phyloP scores from a whole-genome alignment of 345 rosid genomes.

The Hibiscus trionum region DNA sequence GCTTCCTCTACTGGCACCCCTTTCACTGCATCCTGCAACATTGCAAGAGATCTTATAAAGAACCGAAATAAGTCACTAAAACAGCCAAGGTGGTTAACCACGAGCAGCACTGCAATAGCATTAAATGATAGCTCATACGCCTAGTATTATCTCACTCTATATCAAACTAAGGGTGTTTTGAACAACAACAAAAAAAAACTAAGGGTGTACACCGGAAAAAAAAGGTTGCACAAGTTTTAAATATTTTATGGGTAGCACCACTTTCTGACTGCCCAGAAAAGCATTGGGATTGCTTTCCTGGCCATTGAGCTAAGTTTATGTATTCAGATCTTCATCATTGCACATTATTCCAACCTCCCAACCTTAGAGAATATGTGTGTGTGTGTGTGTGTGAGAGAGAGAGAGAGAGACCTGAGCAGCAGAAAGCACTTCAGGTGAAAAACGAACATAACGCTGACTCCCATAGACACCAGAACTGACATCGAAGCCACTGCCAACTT shows the following conservation, averaged over 20 bases:
- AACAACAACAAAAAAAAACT: background rate
- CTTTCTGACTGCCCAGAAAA: background rate
- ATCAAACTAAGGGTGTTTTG: background rate
- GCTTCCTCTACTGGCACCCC: slow-evolving; percentile 57
- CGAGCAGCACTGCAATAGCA: background rate
- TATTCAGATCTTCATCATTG: background rate
- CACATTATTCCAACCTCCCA: background rate
- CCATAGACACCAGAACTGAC: slow-evolving; percentile 97
- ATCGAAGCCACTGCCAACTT: slow-evolving; percentile 98
- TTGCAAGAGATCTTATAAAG: background rate
- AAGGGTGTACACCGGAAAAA: background rate
- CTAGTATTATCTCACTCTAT: background rate
- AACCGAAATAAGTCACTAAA: background rate
- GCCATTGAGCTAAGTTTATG: background rate
- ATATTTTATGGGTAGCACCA: background rate
- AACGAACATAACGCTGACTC: slow-evolving; percentile 89
- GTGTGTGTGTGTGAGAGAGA: background rate
- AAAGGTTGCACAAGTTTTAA: background rate
- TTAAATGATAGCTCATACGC: background rate
- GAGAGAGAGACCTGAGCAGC: slow-evolving; percentile 63
- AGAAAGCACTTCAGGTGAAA: slow-evolving; percentile 84
- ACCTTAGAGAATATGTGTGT: background rate
- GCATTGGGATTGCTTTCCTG: background rate
- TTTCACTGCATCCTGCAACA: slow-evolving; percentile 41
- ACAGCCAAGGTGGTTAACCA: background rate